Evolutionary conservation across 257 asterid species (phyloP).

Genomic region (Nicotiana attenuata): DNA sequence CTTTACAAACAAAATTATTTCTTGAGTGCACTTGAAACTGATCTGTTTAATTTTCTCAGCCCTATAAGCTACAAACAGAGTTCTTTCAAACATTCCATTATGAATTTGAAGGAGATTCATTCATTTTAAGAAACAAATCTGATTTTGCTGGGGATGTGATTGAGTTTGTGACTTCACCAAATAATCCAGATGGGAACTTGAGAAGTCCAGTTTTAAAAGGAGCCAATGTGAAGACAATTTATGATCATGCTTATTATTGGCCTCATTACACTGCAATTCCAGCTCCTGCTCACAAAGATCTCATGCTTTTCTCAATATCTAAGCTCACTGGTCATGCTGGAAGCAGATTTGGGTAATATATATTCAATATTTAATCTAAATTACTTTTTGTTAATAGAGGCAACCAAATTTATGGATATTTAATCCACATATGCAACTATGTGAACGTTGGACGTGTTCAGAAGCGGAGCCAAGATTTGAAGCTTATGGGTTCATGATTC

Average conservation of each 20-base stretch:
- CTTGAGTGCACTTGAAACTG: background rate
- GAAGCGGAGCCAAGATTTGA: too few relatives aligned
- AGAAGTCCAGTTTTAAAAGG: constrained; percentile 37
- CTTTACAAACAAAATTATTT: background rate
- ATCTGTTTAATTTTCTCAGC: constrained; percentile 23
- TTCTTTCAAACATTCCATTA: constrained; percentile 37
- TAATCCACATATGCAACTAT: too few relatives aligned
- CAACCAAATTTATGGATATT: too few relatives aligned
- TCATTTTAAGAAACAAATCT: constrained; percentile 26
- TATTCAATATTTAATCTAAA: background rate
- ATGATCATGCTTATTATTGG: constrained; percentile 81
- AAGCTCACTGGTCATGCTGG: constrained; percentile 89
- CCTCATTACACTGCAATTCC: constrained; percentile 72
- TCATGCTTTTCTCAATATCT: constrained; percentile 61
- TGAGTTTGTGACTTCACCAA: constrained; percentile 75
- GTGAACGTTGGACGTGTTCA: too few relatives aligned
- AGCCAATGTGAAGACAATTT: constrained; percentile 24
- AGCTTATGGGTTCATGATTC: too few relatives aligned
- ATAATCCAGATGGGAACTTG: constrained; percentile 58
- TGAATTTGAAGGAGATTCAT: constrained; percentile 48
- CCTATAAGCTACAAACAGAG: constrained; percentile 43
- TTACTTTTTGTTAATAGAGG: too few relatives aligned
- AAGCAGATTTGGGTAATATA: constrained; percentile 60
- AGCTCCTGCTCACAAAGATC: constrained; percentile 53
- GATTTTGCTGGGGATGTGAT: constrained; percentile 26